Conservation (phyloP, 2,329 filamentous ascomycete genomes). For the Aspergillus brunneoviolaceus region DNA sequence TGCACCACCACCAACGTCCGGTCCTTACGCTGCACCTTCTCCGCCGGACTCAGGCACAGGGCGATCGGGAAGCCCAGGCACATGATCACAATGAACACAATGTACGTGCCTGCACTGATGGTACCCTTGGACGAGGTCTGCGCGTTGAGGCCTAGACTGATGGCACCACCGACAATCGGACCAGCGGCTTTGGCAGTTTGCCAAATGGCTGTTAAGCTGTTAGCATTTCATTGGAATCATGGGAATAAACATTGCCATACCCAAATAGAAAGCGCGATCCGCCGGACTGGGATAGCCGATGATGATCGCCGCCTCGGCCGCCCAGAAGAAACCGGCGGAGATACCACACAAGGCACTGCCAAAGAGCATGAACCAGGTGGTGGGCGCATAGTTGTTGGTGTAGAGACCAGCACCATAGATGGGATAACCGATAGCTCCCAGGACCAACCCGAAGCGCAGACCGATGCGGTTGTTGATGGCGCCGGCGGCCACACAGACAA, state of each 20-base stretch:
- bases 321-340: slow-evolving; percentile 14
- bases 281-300: slow-evolving; percentile 14
- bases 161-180: slow-evolving; percentile 12
- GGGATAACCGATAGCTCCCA: slow-evolving; percentile 12
- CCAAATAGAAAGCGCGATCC: slow-evolving; percentile 12
- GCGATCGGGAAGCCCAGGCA: slow-evolving; percentile 13
- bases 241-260: background rate
- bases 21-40: slow-evolving; percentile 14
- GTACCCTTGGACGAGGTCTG: slow-evolving; percentile 5
- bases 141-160: slow-evolving; percentile 12
- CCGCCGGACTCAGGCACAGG: slow-evolving; percentile 6
- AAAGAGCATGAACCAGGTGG: slow-evolving; percentile 15
- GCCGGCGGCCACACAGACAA: slow-evolving; percentile 13
- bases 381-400: slow-evolving; percentile 13
- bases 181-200: slow-evolving; percentile 14
- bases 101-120: slow-evolving; percentile 12
- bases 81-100: slow-evolving; percentile 17
- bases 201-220: slow-evolving; percentile 9
- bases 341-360: slow-evolving; percentile 13
- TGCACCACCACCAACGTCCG: slow-evolving; percentile 9
- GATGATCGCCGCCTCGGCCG: slow-evolving; percentile 15
- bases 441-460: slow-evolving; percentile 8
- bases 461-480: slow-evolving; percentile 17
- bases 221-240: background rate
- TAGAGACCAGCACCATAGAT: slow-evolving; percentile 14